Evolutionary conservation across 1,139 yeast species (phyloP), one percentile per base, ranked within the genome.

Genomic region (Suhomyces bolitotheri): DNA sequence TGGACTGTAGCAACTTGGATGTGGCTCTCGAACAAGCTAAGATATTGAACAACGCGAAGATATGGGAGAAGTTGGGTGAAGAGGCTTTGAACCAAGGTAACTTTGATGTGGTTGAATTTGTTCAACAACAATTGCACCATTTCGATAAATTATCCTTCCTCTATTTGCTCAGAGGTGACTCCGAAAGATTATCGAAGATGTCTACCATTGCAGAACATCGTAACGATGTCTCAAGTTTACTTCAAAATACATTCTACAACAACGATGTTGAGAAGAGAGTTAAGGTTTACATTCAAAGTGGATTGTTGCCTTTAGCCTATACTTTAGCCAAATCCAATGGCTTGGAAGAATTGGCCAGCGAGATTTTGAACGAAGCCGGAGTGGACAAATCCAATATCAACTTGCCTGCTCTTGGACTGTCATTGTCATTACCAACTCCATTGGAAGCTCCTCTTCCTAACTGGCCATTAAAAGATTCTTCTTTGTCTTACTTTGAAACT

Each of bases 1-100:
- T 92, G 46, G 97, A 92, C 65, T 87, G 96, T 56, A 92, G 96
- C 47, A 87, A 92, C 58, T 71, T 94, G 47, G 76, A 73, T 17
- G 86, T 86, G 47, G 98, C 98, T n/a, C 70, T 86, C 34, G 82
- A 77, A 44, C 96, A 90, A 65, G 98, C 98, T 27, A 80, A 80
- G 53, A 78, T 78, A 43, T 73, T 94, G 51, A 79, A 87, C 54
- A 76, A 76, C 44, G 68, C 78, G 15, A 68, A 71, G 27, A 78
- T 82, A 40, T 94, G 97, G 97, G 84, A 80, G 49, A 79, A 77
- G 49, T 71, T 94, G 39, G 95, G 90, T 27, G 76, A 77, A 39
- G 97, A 89, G 56, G 97, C 98, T 4, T 67, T 90, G 44, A 70
- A 72, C 44, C 97, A 92, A 66, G 98, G 98, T 57, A 87, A 90